A percentile compares a stretch with the other conserved stretches of the same genome.
phyloP scores from a whole-genome alignment of 1,139 yeast species.

The Lodderomyces theae region DNA sequence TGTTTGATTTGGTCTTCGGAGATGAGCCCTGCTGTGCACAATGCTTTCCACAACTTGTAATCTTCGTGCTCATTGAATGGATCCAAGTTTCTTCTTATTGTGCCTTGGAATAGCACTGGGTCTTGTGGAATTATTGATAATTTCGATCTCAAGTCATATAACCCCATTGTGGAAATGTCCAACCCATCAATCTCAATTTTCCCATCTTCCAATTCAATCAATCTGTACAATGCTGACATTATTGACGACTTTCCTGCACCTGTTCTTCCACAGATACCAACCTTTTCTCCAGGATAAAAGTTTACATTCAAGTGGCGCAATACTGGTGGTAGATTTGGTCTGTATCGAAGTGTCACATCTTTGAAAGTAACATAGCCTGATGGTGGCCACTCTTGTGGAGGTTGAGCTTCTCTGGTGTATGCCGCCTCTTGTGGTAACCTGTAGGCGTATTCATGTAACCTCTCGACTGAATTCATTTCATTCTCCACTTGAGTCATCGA shows the following conservation, averaged over 20 bases:
- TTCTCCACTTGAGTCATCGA: constrained; percentile 47
- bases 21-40: constrained; percentile 62
- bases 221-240: constrained; percentile 87
- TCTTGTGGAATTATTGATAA: constrained; percentile 78
- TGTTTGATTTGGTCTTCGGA: constrained; percentile 18
- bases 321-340: constrained; percentile 83
- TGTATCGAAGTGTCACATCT: constrained; percentile 76
- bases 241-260: constrained; percentile 93
- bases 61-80: constrained; percentile 58
- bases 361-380: constrained; percentile 74
- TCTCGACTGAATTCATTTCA: constrained; percentile 48
- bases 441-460: constrained; percentile 43
- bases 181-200: constrained; percentile 76
- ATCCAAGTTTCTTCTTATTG: constrained; percentile 63
- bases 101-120: constrained; percentile 68
- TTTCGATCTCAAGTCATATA: constrained; percentile 55
- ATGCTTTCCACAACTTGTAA: constrained; percentile 50
- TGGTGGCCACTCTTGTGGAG: constrained; percentile 81
- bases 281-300: constrained; percentile 74
- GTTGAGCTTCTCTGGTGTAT: constrained; percentile 59
- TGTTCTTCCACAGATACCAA: constrained; percentile 96
- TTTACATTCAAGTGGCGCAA: constrained; percentile 78
- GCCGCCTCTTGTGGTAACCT: constrained; percentile 74
- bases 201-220: constrained; percentile 85
- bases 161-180: constrained; percentile 60